These are phyloP conservation scores for Chaetomium sp. DNA, from an alignment of 2,329 filamentous ascomycete species.

Conservation along the genomic window DNA sequence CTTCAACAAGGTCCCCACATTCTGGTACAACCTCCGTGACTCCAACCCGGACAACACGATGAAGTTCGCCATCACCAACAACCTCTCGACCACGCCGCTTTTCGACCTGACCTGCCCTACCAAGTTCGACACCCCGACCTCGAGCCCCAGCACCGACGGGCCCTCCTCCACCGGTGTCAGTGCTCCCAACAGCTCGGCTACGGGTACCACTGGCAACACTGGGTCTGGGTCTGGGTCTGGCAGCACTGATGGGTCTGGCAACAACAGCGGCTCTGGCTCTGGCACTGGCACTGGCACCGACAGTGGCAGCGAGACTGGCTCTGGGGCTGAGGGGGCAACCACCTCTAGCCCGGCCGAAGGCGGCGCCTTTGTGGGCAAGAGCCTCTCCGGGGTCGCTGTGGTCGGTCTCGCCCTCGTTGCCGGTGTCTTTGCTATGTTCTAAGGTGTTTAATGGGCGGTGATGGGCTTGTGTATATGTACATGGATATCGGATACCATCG, in stretches of 20 bases:
- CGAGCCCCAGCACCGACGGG: slow-evolving; percentile 30
- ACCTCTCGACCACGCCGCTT: slow-evolving; percentile 53
- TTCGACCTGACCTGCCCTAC: slow-evolving; percentile 59
- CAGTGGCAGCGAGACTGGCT: not conserved
- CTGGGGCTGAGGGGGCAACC: slow-evolving; percentile 1
- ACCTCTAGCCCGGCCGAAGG: not conserved
- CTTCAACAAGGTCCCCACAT: slow-evolving; percentile 58
- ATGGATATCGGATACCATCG: slow-evolving; percentile 9
- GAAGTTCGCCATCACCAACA: slow-evolving; percentile 59
- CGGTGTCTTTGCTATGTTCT: slow-evolving; percentile 34
- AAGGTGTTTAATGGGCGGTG: slow-evolving; percentile 12
- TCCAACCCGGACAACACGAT: slow-evolving; percentile 61
- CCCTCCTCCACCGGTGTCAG: slow-evolving; percentile 29
- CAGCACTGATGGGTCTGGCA: slow-evolving; percentile 23
- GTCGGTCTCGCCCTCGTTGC: slow-evolving; percentile 33
- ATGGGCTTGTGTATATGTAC: not conserved
- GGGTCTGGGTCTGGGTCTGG: too few relatives aligned
- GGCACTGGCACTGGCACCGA: slow-evolving; percentile 9
- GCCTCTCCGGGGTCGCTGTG: slow-evolving; percentile 27
- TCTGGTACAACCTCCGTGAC: slow-evolving; percentile 65
- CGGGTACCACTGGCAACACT: too few relatives aligned
- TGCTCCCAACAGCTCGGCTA: slow-evolving; percentile 29
- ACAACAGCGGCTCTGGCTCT: slow-evolving; percentile 27
- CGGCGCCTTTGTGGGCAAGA: slow-evolving; percentile 26
- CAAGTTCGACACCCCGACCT: slow-evolving; percentile 43